Evolutionary conservation across 352 stramenopile species (phyloP).

Genomic region (Pythium pyrilobum): DNA sequence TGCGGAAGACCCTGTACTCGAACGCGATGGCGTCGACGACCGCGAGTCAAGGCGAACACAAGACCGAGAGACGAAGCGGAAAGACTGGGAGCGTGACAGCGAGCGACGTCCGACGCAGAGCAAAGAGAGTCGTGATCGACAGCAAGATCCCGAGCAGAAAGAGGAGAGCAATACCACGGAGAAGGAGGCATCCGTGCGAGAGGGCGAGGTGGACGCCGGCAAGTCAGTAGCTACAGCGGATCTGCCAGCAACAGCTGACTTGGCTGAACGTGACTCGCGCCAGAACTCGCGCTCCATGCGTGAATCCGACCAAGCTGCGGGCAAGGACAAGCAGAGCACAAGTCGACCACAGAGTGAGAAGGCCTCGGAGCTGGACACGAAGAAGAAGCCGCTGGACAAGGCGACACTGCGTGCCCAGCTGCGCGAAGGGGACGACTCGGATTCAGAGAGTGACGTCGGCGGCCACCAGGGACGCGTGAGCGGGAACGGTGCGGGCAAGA

Average conservation of each 20-base stretch:
- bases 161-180: not conserved
- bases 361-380: not conserved
- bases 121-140: not conserved
- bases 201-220: constrained; percentile 4
- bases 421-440: constrained; percentile 17
- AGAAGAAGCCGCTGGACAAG: constrained; percentile 8
- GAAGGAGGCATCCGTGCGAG: constrained; percentile 7
- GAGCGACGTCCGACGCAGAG: not conserved
- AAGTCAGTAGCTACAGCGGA: not conserved
- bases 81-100: not conserved
- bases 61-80: not conserved
- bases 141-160: not conserved
- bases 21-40: constrained; percentile 11
- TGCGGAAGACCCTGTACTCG: no score
- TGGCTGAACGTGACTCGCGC: not conserved
- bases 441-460: constrained; percentile 5
- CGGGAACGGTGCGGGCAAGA: constrained; percentile 1
- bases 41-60: not conserved
- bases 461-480: not conserved
- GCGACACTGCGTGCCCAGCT: constrained; percentile 15
- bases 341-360: constrained; percentile 4
- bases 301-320: constrained; percentile 3
- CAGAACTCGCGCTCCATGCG: constrained; percentile 17
- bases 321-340: constrained; percentile 12
- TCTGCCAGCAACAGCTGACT: no score